These are phyloP conservation scores for Kappamyces sp. DNA, from an alignment of 192 early-diverging fungal species.

Conservation along the genomic window DNA sequence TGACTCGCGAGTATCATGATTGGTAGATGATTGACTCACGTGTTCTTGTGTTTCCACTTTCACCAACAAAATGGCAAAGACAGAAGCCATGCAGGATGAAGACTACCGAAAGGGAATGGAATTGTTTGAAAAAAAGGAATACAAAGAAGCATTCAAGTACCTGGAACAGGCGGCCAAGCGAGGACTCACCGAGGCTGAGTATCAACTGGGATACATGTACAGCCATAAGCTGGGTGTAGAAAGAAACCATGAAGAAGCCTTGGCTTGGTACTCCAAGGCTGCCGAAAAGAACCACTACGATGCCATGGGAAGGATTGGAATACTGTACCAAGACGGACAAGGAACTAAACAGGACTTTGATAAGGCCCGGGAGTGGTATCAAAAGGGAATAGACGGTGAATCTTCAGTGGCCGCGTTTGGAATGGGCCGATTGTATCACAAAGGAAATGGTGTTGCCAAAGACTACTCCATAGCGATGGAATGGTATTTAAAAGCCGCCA, in stretches of 20 bases:
- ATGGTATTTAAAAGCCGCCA: constrained; percentile 21
- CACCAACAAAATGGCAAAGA: no score
- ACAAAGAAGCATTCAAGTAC: neutral
- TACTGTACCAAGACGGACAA: constrained; percentile 1
- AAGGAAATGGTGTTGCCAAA: constrained; percentile 14
- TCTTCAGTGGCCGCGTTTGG: neutral
- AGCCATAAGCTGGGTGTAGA: neutral
- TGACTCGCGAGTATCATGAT: no score
- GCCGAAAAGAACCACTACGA: constrained; percentile 6
- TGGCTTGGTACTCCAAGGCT: constrained; percentile 1
- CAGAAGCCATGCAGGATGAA: neutral
- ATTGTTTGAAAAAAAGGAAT: neutral
- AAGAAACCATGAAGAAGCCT: neutral
- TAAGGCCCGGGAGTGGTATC: constrained; percentile 1
- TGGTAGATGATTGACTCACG: no score
- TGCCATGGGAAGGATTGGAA: constrained; percentile 2
- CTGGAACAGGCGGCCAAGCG: neutral
- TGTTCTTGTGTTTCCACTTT: no score
- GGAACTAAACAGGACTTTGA: neutral
- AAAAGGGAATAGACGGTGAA: constrained; percentile 1
- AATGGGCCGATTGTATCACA: neutral
- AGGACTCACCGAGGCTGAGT: constrained; percentile 3
- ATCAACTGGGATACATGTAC: constrained; percentile 1
- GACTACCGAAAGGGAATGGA: neutral
- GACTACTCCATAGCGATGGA: constrained; percentile 17